A percentile compares a stretch with the other conserved stretches of the same genome.
These are phyloP conservation scores for Cyclotella sp. DNA, from an alignment of 108 stramenopile species.

Conservation along the genomic window DNA sequence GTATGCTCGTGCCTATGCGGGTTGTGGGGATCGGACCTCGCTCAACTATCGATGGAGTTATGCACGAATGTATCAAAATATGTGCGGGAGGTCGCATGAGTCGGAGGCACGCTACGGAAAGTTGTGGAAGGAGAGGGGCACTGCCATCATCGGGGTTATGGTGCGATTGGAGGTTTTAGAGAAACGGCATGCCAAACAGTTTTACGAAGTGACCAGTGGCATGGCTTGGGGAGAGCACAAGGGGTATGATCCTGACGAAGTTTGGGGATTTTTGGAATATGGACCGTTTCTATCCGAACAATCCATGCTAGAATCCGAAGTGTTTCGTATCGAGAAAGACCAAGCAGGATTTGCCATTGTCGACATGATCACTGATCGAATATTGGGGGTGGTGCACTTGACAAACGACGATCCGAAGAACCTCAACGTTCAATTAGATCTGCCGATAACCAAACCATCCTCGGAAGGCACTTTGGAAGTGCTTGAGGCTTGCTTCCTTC, in stretches of 20 bases:
- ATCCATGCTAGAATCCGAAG: slow-evolving; percentile 56
- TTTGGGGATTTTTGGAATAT: slow-evolving; percentile 83
- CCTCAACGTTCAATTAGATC: slow-evolving; percentile 74
- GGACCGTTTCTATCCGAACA: slow-evolving; percentile 69
- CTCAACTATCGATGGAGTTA: slow-evolving; percentile 77
- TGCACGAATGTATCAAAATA: slow-evolving; percentile 75
- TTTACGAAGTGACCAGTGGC: slow-evolving; percentile 74
- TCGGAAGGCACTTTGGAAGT: slow-evolving; percentile 66
- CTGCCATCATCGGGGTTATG: slow-evolving; percentile 66
- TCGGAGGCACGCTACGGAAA: slow-evolving; percentile 63
- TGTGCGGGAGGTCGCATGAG: slow-evolving; percentile 62
- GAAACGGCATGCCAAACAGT: slow-evolving; percentile 58
- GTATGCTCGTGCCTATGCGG: slow-evolving; percentile 85
- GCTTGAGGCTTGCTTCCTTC: slow-evolving; percentile 80
- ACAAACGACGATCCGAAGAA: slow-evolving; percentile 77
- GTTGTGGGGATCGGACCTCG: slow-evolving; percentile 63
- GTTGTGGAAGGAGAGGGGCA: slow-evolving; percentile 57
- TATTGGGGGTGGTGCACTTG: slow-evolving; percentile 70
- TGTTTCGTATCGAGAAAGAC: slow-evolving; percentile 67
- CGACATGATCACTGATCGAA: slow-evolving; percentile 68
- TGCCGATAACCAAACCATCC: slow-evolving; percentile 73
- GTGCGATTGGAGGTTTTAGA: slow-evolving; percentile 77
- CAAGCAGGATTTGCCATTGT: slow-evolving; percentile 83
- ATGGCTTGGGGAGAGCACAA: slow-evolving; percentile 58
- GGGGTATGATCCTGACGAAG: slow-evolving; percentile 72